A percentile compares a stretch with the other conserved stretches of the same genome.
These are phyloP conservation scores for Aspergillus pseudotamarii DNA, from an alignment of 2,329 filamentous ascomycete species.

Conservation along the genomic window DNA sequence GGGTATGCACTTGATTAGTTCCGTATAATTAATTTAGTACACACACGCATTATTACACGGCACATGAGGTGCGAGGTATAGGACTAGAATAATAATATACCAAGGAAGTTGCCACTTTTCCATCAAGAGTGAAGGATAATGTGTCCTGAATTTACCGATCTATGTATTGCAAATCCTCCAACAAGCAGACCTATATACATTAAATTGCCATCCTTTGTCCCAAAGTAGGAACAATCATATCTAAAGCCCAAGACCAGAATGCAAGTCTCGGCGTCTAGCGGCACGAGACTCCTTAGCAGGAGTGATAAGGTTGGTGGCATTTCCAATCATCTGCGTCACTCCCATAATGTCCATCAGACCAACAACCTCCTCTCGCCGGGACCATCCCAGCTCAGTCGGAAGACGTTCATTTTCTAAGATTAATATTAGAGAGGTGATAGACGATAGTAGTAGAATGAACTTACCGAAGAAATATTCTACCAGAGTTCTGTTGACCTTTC, in stretches of 20 bases:
- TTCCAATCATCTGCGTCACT: conserved; percentile 16
- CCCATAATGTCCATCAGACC: conserved; percentile 11
- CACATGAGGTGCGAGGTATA: too few species aligned
- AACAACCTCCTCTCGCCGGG: conserved; percentile 21
- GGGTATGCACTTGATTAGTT: neutral
- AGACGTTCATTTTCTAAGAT: conserved; percentile 47
- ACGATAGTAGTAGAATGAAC: conserved; percentile 44
- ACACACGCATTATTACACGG: too few species aligned
- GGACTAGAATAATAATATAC: neutral
- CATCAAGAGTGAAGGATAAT: neutral
- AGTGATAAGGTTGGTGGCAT: conserved; percentile 29
- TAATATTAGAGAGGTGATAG: neutral
- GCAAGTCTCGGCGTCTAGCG: conserved; percentile 1
- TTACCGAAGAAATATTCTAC: conserved; percentile 27
- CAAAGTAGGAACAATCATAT: too few species aligned
- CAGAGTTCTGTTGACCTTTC: conserved; percentile 41
- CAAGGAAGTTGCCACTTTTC: neutral
- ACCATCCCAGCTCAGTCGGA: conserved; percentile 47
- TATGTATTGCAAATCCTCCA: neutral
- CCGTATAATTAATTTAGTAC: too few species aligned
- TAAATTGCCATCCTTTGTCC: too few species aligned
- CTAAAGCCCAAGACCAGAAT: conserved; percentile 6
- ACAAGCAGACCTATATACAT: neutral
- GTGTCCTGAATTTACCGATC: neutral
- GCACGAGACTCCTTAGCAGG: neutral